Percentiles rank a stretch among this genome's conserved stretches.
These are phyloP conservation scores for Lotus japonicus DNA, from an alignment of 306 rosid species.

Conservation along the genomic window DNA sequence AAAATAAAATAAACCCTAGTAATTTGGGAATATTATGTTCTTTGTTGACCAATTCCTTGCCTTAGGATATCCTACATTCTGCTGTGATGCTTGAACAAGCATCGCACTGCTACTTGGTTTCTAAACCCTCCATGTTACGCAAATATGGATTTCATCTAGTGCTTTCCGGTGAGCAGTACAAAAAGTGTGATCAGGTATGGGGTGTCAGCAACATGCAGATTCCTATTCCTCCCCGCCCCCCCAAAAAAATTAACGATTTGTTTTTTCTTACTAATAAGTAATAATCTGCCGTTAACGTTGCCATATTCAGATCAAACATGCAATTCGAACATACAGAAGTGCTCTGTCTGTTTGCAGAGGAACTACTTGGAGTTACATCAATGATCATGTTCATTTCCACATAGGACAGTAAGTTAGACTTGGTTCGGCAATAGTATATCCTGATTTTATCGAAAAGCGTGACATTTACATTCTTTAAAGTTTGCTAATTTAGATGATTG, in stretches of 20 bases:
- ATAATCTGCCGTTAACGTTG: conserved; percentile 10
- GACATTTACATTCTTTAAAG: conserved; percentile 5
- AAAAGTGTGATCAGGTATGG: conserved; percentile 84
- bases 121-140: conserved; percentile 90
- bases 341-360: conserved; percentile 79
- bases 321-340: conserved; percentile 82
- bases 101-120: conserved; percentile 76
- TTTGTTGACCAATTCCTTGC: conserved; percentile 29
- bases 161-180: conserved; percentile 97
- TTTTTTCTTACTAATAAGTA: conserved; percentile 14
- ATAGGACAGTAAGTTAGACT: conserved; percentile 84
- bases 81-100: conserved; percentile 99
- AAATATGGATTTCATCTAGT: conserved; percentile 99
- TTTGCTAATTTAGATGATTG: conserved; percentile 27
- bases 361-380: conserved; percentile 81
- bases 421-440: conserved; percentile 2
- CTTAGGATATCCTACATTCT: conserved; percentile 80
- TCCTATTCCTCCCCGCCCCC: not conserved
- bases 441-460: not conserved
- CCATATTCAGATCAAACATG: conserved; percentile 75
- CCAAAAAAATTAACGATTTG: not conserved
- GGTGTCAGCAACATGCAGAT: conserved; percentile 10
- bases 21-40: conserved; percentile 19
- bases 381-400: conserved; percentile 89
- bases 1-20: not conserved